Conservation (phyloP, 257 asterid species). For the Lavandula angustifolia region DNA sequence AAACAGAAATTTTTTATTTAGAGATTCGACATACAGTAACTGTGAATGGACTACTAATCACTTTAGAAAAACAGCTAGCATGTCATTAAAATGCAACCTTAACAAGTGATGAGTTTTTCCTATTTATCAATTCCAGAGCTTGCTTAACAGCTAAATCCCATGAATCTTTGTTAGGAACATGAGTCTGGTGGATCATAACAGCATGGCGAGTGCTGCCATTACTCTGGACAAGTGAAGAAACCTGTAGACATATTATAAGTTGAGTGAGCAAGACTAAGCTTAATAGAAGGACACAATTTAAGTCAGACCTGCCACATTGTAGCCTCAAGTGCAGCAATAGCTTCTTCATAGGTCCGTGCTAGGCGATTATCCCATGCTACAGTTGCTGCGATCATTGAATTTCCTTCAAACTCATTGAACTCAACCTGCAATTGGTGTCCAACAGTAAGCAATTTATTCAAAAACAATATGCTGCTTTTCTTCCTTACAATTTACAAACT, state of each 20-base stretch:
- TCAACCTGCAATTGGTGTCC: conserved; percentile 64
- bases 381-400: conserved; percentile 89
- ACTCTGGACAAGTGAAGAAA: conserved; percentile 52
- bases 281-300: neutral
- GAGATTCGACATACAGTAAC: conserved; percentile 8
- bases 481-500: neutral
- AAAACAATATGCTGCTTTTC: neutral
- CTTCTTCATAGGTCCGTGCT: conserved; percentile 61
- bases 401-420: conserved; percentile 85
- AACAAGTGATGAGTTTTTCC: conserved; percentile 54
- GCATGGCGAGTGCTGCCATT: conserved; percentile 44
- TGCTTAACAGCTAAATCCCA: conserved; percentile 75
- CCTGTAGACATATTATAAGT: conserved; percentile 44
- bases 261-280: conserved; percentile 2
- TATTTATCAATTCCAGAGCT: conserved; percentile 70
- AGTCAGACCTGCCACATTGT: conserved; percentile 71
- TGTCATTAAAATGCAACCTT: conserved; percentile 53
- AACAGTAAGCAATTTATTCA: conserved; percentile 30
- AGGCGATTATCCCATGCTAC: conserved; percentile 87
- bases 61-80: neutral
- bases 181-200: conserved; percentile 52
- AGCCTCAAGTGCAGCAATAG: conserved; percentile 67
- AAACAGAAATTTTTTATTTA: neutral
- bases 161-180: conserved; percentile 63
- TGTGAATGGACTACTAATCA: neutral